Evolutionary conservation across 192 early-diverging fungal genomes (phyloP).

Genomic region (Coemansia sp.): DNA sequence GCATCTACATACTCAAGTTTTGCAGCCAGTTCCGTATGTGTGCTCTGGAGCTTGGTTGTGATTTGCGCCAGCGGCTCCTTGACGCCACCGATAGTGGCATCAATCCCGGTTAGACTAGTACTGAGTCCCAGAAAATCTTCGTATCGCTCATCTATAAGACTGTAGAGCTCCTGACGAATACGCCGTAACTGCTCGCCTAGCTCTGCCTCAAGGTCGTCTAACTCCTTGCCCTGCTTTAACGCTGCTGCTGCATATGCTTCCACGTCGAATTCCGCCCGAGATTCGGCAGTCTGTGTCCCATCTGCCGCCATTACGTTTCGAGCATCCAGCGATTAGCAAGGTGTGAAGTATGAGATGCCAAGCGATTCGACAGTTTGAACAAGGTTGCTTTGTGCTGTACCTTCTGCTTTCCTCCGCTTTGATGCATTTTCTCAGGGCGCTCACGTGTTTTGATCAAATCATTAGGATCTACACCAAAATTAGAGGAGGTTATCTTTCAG

Average conservation of each 20-base stretch:
- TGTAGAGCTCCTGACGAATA: slow-evolving; percentile 22
- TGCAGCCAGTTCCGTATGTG: slow-evolving; percentile 10
- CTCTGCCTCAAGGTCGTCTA: slow-evolving; percentile 24
- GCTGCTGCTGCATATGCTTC: slow-evolving; percentile 24
- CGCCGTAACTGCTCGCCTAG: slow-evolving; percentile 19
- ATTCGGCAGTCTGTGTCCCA: slow-evolving; percentile 10
- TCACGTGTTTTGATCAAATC: not conserved
- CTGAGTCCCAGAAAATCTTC: slow-evolving; percentile 44
- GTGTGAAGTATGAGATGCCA: not conserved
- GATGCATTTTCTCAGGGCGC: not conserved
- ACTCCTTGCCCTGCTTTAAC: slow-evolving; percentile 21
- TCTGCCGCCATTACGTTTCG: slow-evolving; percentile 25
- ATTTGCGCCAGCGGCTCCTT: slow-evolving; percentile 12
- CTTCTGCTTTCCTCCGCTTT: not conserved
- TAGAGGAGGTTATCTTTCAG: not conserved
- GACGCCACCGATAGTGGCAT: slow-evolving; percentile 16
- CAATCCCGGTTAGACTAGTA: slow-evolving; percentile 36
- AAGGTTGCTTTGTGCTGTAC: not conserved
- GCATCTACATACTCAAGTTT: slow-evolving; percentile 29
- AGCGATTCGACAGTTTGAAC: not conserved
- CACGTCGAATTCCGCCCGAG: slow-evolving; percentile 19
- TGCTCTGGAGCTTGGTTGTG: slow-evolving; percentile 5
- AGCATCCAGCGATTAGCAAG: not conserved
- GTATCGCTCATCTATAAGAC: slow-evolving; percentile 34
- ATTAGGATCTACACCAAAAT: not conserved